Conservation (phyloP, 305 asterid genomes). For the Nicotiana rustica region DNA sequence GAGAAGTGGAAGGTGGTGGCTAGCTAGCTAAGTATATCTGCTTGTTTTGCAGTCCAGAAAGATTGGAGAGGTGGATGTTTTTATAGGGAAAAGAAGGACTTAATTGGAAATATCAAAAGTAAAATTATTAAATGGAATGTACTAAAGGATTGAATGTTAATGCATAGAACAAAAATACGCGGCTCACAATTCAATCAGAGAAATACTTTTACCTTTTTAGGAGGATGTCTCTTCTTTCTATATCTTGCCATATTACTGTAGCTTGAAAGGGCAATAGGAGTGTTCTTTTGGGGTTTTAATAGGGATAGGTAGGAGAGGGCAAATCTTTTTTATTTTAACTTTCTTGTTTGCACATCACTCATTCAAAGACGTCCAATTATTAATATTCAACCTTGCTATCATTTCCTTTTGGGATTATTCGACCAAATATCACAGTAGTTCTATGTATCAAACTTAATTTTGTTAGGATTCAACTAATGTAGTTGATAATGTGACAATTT, state of each 20-base stretch:
- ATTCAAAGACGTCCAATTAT: slow-evolving; percentile 3
- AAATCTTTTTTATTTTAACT: not conserved
- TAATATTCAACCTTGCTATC: slow-evolving; percentile 12
- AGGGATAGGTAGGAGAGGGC: not conserved
- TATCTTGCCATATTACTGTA: not conserved
- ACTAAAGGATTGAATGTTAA: slow-evolving; percentile 40
- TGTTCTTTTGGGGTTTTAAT: not conserved
- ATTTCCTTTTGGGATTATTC: not conserved
- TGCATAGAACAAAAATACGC: slow-evolving; percentile 65
- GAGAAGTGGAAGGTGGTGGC: not conserved
- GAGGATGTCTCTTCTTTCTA: not conserved
- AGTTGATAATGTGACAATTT: too few species aligned
- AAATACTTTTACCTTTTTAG: not conserved
- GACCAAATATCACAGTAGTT: not conserved
- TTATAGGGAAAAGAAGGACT: slow-evolving; percentile 26
- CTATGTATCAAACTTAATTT: not conserved
- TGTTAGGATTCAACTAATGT: not conserved
- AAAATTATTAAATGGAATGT: not conserved
- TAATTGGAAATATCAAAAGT: slow-evolving; percentile 10
- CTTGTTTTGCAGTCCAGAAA: not conserved
- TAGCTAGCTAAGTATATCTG: too few species aligned
- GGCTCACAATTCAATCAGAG: slow-evolving; percentile 58
- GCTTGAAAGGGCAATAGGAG: not conserved
- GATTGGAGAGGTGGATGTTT: not conserved
- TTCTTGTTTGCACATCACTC: not conserved